Conservation (phyloP, 352 stramenopile genomes). For the Phytopythium helicoides region DNA sequence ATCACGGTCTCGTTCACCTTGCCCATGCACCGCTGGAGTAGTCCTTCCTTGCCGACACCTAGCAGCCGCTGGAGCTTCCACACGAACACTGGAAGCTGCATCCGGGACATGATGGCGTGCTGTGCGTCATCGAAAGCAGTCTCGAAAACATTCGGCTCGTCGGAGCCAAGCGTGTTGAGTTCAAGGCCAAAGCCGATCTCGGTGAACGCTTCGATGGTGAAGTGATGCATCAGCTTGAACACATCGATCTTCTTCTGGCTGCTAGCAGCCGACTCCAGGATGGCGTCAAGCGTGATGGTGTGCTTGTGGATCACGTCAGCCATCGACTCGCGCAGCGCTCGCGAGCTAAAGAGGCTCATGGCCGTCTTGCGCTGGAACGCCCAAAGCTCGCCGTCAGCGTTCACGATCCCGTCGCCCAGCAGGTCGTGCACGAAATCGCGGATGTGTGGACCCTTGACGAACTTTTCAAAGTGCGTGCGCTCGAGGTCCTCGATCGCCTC, state of each 20-base stretch:
- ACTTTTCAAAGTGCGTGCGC: slow-evolving; percentile 46
- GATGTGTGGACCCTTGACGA: slow-evolving; percentile 3
- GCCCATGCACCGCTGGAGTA: slow-evolving; percentile 15
- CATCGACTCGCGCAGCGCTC: slow-evolving; percentile 35
- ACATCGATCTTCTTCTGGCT: slow-evolving; percentile 25
- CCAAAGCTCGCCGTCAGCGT: slow-evolving; percentile 9
- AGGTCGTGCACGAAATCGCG: slow-evolving; percentile 6
- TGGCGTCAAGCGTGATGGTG: slow-evolving; percentile 15
- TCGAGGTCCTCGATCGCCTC: slow-evolving; percentile 28
- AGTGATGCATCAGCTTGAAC: slow-evolving; percentile 13
- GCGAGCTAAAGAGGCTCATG: slow-evolving; percentile 73
- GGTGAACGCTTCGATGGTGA: slow-evolving; percentile 28
- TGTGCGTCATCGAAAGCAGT: slow-evolving; percentile 22
- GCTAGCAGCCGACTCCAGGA: slow-evolving; percentile 14
- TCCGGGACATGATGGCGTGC: slow-evolving; percentile 8
- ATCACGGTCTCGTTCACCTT: slow-evolving; percentile 17
- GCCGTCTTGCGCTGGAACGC: slow-evolving; percentile 25
- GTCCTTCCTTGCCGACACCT: slow-evolving; percentile 23
- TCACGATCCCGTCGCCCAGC: slow-evolving; percentile 13
- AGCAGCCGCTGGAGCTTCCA: slow-evolving; percentile 36
- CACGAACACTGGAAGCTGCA: slow-evolving; percentile 10
- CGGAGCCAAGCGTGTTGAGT: slow-evolving; percentile 10
- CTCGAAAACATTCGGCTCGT: slow-evolving; percentile 11
- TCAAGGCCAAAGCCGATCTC: slow-evolving; percentile 31
- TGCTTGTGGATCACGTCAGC: slow-evolving; percentile 24